phyloP scores from a whole-genome alignment of 1,284 basidiomycete genomes.

The Malassezia globosa region DNA sequence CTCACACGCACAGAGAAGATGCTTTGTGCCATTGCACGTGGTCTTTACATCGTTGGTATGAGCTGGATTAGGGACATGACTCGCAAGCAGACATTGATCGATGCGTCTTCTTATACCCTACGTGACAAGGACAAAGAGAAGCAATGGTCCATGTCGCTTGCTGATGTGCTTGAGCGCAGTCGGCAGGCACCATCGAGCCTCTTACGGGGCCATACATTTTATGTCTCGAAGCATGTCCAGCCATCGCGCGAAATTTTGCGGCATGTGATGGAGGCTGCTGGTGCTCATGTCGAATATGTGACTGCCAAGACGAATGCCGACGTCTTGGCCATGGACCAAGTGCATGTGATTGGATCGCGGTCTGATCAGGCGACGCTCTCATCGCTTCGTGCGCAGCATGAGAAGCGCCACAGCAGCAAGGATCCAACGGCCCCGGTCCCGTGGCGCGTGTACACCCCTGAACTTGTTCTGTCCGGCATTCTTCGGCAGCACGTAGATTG shows the following conservation, averaged over 20 bases:
- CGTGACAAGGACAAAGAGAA: slow-evolving; percentile 16
- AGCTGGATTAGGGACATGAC: slow-evolving; percentile 16
- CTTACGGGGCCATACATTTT: slow-evolving; percentile 16
- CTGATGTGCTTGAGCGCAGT: slow-evolving; percentile 5
- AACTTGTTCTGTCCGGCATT: slow-evolving; percentile 18
- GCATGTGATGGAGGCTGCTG: slow-evolving; percentile 16
- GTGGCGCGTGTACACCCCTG: slow-evolving; percentile 14
- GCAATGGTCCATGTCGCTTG: slow-evolving; percentile 13
- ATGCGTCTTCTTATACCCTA: slow-evolving; percentile 12
- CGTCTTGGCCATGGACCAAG: background rate
- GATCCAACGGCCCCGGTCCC: slow-evolving; percentile 1
- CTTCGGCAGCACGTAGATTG: slow-evolving; percentile 18
- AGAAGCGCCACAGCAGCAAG: background rate
- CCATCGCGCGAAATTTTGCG: slow-evolving; percentile 14
- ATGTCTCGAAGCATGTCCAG: slow-evolving; percentile 8
- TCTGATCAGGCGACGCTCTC: slow-evolving; percentile 8
- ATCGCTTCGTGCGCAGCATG: background rate
- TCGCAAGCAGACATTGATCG: slow-evolving; percentile 4
- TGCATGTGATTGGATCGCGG: slow-evolving; percentile 13
- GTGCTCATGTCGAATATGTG: slow-evolving; percentile 1
- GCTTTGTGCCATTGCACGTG: slow-evolving; percentile 21
- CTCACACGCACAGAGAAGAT: slow-evolving; percentile 23
- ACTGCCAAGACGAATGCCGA: slow-evolving; percentile 5
- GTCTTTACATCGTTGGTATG: slow-evolving; percentile 16
- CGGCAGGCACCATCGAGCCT: slow-evolving; percentile 8